Base-by-base conservation (phyloP, 345 rosid genomes). In the Linum tenue region DNA sequence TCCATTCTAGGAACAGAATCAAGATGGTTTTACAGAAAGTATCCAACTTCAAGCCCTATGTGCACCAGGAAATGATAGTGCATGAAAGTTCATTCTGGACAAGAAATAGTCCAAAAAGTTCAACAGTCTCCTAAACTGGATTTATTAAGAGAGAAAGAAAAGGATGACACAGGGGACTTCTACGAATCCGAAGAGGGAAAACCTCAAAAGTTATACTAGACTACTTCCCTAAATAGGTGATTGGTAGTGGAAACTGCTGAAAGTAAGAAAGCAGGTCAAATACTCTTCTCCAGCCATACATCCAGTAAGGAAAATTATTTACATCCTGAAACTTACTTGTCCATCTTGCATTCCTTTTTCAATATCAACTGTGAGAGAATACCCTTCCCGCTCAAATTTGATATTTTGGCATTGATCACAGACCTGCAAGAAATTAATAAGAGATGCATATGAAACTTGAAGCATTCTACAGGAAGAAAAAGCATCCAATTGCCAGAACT, bases 291-390 rank as follows among this genome's bases (percentile, higher is more conserved):
- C 9, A 48, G 14, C 53, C 11, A 9, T 48, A 48, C 53, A 48
- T 48, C 14, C 15, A 48, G 53, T 12, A 10, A 15, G 1, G 50
- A 48, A 15, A 48, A 15, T 15, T 48, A 9, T 48, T 48, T 15
- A 9, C 14, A 9, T 9, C 11, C 14, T 9, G 53, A 15, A 63
- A 48, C 91, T 81, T 85, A 95, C 99, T 69, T 95, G 89, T 53
- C 97, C 99, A 74, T 95, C 96, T 78, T 87, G 83, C 99, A 95
- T 95, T 67, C 99, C 99, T 80, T 89, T 95, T 85, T 95, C 99
- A 14, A 95, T 89, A 81, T 95, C 99, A 72, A 95, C 92, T n/a
- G 97, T 87, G 74, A 95, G 68, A 64, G 80, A 80, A 72, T 89
- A 85, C 64, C 99, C 99, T 62, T 95, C 97, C 2, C 95, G 77